Evolutionary conservation across 768 basidiomycete genomes (phyloP).

Genomic region (Psilocybe cyanescens): DNA sequence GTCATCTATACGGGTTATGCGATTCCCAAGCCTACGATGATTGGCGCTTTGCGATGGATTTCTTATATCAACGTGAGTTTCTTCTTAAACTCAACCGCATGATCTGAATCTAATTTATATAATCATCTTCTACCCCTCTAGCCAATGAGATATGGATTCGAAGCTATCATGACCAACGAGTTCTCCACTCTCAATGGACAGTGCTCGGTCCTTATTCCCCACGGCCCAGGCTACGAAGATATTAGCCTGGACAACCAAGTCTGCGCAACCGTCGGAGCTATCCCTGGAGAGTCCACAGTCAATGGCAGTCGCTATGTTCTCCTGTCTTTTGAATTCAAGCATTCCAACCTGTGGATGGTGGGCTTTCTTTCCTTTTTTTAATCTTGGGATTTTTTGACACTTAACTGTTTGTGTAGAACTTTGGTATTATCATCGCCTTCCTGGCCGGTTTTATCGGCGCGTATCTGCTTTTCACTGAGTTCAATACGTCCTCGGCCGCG

Average conservation of each 20-base stretch:
- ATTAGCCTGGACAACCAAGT: slow-evolving; percentile 67
- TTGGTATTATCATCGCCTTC: slow-evolving; percentile 73
- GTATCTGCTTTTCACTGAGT: slow-evolving; percentile 65
- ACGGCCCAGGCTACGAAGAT: slow-evolving; percentile 64
- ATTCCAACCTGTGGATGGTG: slow-evolving; percentile 44
- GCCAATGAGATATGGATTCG: slow-evolving; percentile 48
- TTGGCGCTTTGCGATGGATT: slow-evolving; percentile 71
- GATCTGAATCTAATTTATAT: too few species aligned
- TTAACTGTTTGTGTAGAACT: slow-evolving; percentile 43
- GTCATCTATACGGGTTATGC: slow-evolving; percentile 48
- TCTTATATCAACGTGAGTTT: slow-evolving; percentile 40
- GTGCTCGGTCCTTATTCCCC: slow-evolving; percentile 63
- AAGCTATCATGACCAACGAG: slow-evolving; percentile 79
- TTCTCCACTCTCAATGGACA: slow-evolving; percentile 70
- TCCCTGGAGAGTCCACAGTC: slow-evolving; percentile 59
- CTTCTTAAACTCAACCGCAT: too few species aligned
- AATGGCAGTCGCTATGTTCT: slow-evolving; percentile 55
- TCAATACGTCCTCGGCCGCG: slow-evolving; percentile 42
- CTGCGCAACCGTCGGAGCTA: slow-evolving; percentile 69
- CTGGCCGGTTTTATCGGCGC: slow-evolving; percentile 47
- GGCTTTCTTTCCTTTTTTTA: slow-evolving; percentile 15
- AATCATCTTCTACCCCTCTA: slow-evolving; percentile 23
- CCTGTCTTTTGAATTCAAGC: slow-evolving; percentile 49
- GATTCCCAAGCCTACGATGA: slow-evolving; percentile 67
- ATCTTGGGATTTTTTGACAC: neutral